Base-by-base conservation (phyloP, 192 early-diverging fungal species). In the Kickxella alabastrina region DNA sequence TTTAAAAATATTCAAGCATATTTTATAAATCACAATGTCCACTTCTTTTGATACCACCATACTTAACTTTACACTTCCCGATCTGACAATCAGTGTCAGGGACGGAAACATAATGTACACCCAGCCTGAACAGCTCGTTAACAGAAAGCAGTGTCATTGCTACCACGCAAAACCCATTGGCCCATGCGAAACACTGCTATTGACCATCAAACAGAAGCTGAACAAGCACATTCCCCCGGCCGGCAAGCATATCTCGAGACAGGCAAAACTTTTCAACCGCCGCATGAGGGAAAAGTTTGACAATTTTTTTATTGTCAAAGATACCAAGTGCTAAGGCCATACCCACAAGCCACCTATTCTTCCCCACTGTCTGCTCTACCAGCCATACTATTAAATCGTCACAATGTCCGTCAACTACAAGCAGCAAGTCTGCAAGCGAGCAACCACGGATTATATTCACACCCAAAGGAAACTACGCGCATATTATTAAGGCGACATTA, bases 31-130 rank as follows among this genome's bases (percentile, higher is more conserved):
- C n/a, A n/a, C n/a, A n/a, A n/a, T n/a, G n/a, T n/a, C n/a, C n/a
- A n/a, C n/a, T n/a, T n/a, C n/a, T n/a, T 48, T 52, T 38, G 55
- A 63, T 28, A 59, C 17, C 25, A 42, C 34, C 25, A 19, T 4
- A 4, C 52, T 75, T 2, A 51, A 63, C 17, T 53, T 21, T 9
- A 59, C 65, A 23, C 27, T 75, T 43, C 65, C 72, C 0, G 57
- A 68, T 38, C 57, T 75, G 29, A 64, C 65, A 2, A 68, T 75
- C 12, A 56, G 60, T 13, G 65, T 75, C 21, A 59, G 31, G 31
- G 72, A 75, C 26, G 65, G 65, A 6, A 64, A 68, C 23, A 10
- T 64, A 8, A 43, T 67, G 57, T 75, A 68, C 31, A 75, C 72
- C 13, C 39, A 25, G 10, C 65, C 65, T 0, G 59, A 64, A 3